These are phyloP conservation scores for Nakazawaea ambrosiae DNA, from an alignment of 805 yeast species.

Conservation along the genomic window DNA sequence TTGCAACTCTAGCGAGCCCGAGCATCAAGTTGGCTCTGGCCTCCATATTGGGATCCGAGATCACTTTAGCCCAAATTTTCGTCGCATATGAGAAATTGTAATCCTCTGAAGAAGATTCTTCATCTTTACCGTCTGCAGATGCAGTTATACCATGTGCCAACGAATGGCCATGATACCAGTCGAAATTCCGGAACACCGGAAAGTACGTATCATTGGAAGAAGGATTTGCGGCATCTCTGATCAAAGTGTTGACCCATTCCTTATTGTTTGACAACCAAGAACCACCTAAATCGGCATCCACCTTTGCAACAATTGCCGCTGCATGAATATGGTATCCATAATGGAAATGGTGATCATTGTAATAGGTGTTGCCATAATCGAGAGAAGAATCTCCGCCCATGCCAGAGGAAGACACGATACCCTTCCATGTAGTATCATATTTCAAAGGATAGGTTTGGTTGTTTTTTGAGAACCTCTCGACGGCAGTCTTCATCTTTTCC, in stretches of 20 bases:
- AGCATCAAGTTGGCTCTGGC: constrained; percentile 53
- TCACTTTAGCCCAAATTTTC: constrained; percentile 60
- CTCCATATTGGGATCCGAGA: constrained; percentile 45
- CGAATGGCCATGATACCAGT: constrained; percentile 68
- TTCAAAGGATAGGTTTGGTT: constrained; percentile 64
- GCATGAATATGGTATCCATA: constrained; percentile 80
- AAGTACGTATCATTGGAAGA: constrained; percentile 41
- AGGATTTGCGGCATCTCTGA: constrained; percentile 67
- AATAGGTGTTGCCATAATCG: constrained; percentile 69
- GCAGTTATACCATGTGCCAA: constrained; percentile 67
- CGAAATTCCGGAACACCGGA: constrained; percentile 62
- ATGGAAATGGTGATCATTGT: constrained; percentile 86
- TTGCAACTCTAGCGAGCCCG: constrained; percentile 44
- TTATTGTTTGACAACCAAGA: constrained; percentile 40
- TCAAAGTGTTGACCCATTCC: constrained; percentile 52
- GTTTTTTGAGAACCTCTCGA: constrained; percentile 63
- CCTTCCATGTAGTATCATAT: constrained; percentile 77
- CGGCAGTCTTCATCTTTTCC: constrained; percentile 56
- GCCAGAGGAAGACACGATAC: constrained; percentile 65
- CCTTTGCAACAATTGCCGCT: constrained; percentile 70
- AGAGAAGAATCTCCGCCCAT: constrained; percentile 27
- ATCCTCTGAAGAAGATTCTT: constrained; percentile 68
- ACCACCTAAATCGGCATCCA: constrained; percentile 48
- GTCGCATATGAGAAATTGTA: constrained; percentile 62
- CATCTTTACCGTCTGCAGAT: constrained; percentile 63